Evolutionary conservation across 208 protist genomes (phyloP), one percentile per base, ranked within the genome.

Genomic region (Leishmania mexicana): DNA sequence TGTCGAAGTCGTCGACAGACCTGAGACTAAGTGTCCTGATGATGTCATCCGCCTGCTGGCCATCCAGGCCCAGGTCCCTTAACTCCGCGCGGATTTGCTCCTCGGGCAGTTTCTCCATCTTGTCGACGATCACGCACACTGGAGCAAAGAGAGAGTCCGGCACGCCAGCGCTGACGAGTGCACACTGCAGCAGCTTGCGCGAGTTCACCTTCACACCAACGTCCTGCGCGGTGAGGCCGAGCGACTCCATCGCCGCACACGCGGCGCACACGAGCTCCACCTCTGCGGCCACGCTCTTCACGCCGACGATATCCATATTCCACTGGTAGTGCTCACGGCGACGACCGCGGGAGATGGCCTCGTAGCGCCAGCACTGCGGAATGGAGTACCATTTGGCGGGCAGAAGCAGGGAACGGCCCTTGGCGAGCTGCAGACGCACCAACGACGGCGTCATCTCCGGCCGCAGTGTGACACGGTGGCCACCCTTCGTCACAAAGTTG

Each of bases 241-340:
- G 80, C 58, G 84, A 75, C 79, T 90, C 83, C 89, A 98, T 94
- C 75, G 97, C 92, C 11, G 84, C 81, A 77, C 93, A 96, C 62
- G 93, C 89, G 8, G 97, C 96, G 40, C 93, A 94, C 54, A 99
- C 85, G 58, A 99, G 88, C 91, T 99, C 97, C 72, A 97, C 97
- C 89, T 99, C 96, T n/a, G 95, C 97, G 4, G 90, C 87, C 17
- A 99, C 88, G 47, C 86, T 79, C 79, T 90, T 92, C 76, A 99
- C 97, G 67, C 98, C 98, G 76, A 99, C 88, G 78, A 99, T 98
- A 84, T 99, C 98, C 96, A 99, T 99, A 85, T 99, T 99, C 96
- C 97, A 99, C 88, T 99, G 98, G 86, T 98, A 99, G 89, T 99
- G 98, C 87, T 99, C 98, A 49, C 98, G 92, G 51, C 96, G 93